Evolutionary conservation across 805 yeast genomes (phyloP), one percentile per base, ranked within the genome.

Genomic region (Wickerhamiella azymoides): DNA sequence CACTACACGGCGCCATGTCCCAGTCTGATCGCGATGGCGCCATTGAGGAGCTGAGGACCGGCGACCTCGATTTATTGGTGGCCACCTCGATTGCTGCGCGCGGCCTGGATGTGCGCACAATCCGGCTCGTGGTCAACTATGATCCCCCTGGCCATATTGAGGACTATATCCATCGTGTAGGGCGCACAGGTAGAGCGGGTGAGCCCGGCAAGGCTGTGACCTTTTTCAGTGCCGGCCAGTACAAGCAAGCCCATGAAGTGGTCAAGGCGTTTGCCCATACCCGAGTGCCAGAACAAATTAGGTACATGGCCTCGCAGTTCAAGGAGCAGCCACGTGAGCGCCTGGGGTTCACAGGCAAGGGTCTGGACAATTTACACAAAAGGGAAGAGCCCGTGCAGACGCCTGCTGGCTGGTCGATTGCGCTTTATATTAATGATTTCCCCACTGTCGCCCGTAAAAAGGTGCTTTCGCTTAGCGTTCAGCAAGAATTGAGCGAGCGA

Each of bases 81-180:
- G 95, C 96, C 7, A 92, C 98, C 0, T 92, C 95, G 2, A 82
- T 92, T 21, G 85, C 96, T 2, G 95, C 98, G 0, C 70, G 98
- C 50, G 98, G 98, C 0, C 66, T 92, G 19, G 96, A 92, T 62
- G 96, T 92, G n/a, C 82, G 85, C 44, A 80, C 79, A 18, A 71
- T 89, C 21, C 77, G 77, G 47, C 61, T 88, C 38, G 97, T 92
- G 2, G 67, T 92, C 6, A 83, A 92, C 64, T 83, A 72, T 55
- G 86, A 82, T 52, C 72, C 84, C 0, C 94, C 95, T 0, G 83
- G 72, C 51, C 94, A 88, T 49, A 71, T 86, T 71, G 97, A 94
- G 51, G 97, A 92, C 60, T 92, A 92, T 57, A 89, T 92, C 10
- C 98, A 92, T 63, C 72, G 97, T 8, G 94, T 88, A 1, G 98